Evolutionary conservation across 164 flowering plant genomes (phyloP).

Genomic region (Aristolochia californica): DNA sequence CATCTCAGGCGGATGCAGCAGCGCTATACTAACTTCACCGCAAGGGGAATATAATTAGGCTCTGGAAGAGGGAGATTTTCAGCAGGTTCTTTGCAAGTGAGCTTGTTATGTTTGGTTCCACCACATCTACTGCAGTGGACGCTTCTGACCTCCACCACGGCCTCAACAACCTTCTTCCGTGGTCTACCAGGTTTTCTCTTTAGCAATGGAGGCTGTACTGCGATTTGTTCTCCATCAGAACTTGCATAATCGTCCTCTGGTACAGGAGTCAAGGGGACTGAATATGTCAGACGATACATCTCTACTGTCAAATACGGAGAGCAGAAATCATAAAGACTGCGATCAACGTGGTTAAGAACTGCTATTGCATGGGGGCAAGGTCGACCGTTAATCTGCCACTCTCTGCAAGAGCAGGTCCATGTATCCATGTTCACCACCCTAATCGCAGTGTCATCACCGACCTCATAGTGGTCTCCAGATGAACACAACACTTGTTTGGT

Average conservation of each 20-base stretch:
- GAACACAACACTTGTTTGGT: slow-evolving; percentile 36
- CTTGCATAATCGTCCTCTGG: slow-evolving; percentile 9
- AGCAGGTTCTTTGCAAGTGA: neutral
- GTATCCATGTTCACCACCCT: slow-evolving; percentile 36
- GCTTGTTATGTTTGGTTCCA: neutral
- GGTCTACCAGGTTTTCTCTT: slow-evolving; percentile 1
- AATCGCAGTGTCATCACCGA: slow-evolving; percentile 25
- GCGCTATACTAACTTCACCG: neutral
- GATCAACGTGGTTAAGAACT: slow-evolving; percentile 30
- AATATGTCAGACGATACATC: slow-evolving; percentile 29
- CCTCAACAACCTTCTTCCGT: neutral
- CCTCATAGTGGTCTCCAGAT: slow-evolving; percentile 43
- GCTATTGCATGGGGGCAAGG: slow-evolving; percentile 68
- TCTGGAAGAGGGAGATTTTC: neutral
- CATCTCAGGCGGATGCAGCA: neutral
- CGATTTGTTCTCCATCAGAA: neutral
- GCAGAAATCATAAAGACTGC: slow-evolving; percentile 38
- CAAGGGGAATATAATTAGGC: neutral
- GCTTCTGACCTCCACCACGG: neutral
- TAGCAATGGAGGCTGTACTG: neutral
- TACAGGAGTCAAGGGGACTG: slow-evolving; percentile 35
- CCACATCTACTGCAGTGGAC: slow-evolving; percentile 1
- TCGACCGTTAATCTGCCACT: slow-evolving; percentile 44
- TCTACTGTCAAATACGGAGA: slow-evolving; percentile 34
- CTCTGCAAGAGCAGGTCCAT: slow-evolving; percentile 40